A percentile compares a stretch with the other conserved stretches of the same genome.
These are phyloP conservation scores for Pichia norvegensis DNA, from an alignment of 1,139 yeast genomes.

Conservation along the genomic window DNA sequence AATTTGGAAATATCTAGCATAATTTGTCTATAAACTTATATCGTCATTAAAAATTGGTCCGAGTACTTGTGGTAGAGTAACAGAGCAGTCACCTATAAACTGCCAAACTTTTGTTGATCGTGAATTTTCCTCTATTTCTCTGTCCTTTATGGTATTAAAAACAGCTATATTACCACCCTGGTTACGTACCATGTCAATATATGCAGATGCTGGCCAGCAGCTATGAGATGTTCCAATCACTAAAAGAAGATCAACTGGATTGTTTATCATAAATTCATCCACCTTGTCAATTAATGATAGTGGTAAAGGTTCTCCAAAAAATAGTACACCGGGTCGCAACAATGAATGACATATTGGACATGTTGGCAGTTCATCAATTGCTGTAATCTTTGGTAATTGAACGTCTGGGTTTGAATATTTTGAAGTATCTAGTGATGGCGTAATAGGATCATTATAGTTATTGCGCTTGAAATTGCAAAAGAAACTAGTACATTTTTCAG, in stretches of 20 bases:
- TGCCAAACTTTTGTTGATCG: constrained; percentile 46
- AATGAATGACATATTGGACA: constrained; percentile 68
- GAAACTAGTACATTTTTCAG: constrained; percentile 67
- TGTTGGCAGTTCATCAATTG: constrained; percentile 48
- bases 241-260: constrained; percentile 59
- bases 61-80: constrained; percentile 57
- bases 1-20: constrained; percentile 59
- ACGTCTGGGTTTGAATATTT: constrained; percentile 9
- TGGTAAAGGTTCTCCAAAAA: constrained; percentile 87
- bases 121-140: constrained; percentile 28
- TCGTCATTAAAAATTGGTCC: constrained; percentile 35
- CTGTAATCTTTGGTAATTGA: constrained; percentile 33
- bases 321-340: constrained; percentile 81
- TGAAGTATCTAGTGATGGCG: constrained; percentile 39
- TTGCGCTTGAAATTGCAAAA: constrained; percentile 55
- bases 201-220: constrained; percentile 89
- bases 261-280: constrained; percentile 58
- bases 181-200: constrained; percentile 64
- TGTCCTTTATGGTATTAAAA: constrained; percentile 62
- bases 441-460: constrained; percentile 55
- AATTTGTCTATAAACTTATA: constrained; percentile 7
- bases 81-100: constrained; percentile 76
- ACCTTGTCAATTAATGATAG: constrained; percentile 52
- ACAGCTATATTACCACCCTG: constrained; percentile 81
- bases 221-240: constrained; percentile 82